A percentile compares a stretch with the other conserved stretches of the same genome.
These are phyloP conservation scores for Populus hybrid DNA, from an alignment of 441 rosid species.

Conservation along the genomic window DNA sequence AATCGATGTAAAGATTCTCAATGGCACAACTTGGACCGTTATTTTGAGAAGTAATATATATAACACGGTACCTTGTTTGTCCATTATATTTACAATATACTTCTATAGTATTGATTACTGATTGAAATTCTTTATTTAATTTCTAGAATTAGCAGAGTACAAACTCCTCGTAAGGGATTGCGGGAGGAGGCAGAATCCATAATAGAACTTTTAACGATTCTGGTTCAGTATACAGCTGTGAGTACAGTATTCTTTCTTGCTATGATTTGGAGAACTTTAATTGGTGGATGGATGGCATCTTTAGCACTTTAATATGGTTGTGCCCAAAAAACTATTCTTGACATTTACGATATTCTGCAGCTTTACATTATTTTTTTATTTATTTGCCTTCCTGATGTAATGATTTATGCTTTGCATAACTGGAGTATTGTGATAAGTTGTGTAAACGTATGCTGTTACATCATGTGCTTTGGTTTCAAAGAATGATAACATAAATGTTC, in stretches of 20 bases:
- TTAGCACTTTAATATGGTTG: neutral
- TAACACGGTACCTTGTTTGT: neutral
- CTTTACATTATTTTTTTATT: neutral
- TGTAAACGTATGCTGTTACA: neutral
- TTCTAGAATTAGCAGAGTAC: slow-evolving; percentile 64
- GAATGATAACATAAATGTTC: neutral
- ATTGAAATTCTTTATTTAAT: slow-evolving; percentile 3
- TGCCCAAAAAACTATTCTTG: neutral
- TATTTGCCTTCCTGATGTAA: neutral
- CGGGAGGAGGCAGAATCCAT: slow-evolving; percentile 79
- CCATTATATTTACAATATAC: neutral
- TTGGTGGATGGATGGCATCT: neutral
- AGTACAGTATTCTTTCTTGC: slow-evolving; percentile 25
- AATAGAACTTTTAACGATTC: slow-evolving; percentile 55
- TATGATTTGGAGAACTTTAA: neutral
- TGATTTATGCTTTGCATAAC: neutral
- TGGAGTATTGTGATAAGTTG: neutral
- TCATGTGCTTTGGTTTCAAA: neutral
- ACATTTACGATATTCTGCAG: neutral
- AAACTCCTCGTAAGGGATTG: slow-evolving; percentile 55
- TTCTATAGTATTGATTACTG: neutral
- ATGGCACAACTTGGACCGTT: slow-evolving; percentile 96
- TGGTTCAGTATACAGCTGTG: slow-evolving; percentile 89
- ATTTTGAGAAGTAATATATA: slow-evolving; percentile 73
- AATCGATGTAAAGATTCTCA: slow-evolving; percentile 96